Conservation (phyloP, 2,329 filamentous ascomycete species). For the Fusarium setosum region DNA sequence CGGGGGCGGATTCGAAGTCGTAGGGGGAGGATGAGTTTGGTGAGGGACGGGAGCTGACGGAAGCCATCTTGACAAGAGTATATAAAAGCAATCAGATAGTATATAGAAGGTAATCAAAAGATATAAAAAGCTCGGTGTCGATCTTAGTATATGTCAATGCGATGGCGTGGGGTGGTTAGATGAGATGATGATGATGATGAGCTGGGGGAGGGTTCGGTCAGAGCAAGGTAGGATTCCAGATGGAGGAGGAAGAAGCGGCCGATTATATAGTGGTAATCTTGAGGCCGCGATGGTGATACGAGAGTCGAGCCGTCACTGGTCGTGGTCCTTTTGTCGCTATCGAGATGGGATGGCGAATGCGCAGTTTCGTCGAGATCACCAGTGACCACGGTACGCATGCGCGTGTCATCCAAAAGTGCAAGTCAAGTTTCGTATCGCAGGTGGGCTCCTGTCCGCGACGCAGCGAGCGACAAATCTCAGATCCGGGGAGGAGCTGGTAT, state of each 20-base stretch:
- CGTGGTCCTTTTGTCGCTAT: no score
- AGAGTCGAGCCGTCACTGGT: not conserved
- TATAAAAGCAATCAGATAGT: no score
- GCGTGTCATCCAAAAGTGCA: no score
- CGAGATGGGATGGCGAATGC: no score
- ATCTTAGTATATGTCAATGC: conserved; percentile 1
- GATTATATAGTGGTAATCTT: conserved; percentile 1
- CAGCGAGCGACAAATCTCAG: conserved; percentile 5
- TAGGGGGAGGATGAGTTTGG: conserved; percentile 52
- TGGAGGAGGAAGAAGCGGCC: not conserved
- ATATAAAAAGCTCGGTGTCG: not conserved
- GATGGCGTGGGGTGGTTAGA: not conserved
- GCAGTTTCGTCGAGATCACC: not conserved
- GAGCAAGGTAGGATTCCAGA: not conserved
- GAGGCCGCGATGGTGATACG: not conserved
- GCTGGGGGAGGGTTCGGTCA: not conserved
- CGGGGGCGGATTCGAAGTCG: conserved; percentile 53
- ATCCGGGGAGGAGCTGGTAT: conserved; percentile 17
- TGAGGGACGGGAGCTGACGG: conserved; percentile 53
- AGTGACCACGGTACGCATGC: not conserved
- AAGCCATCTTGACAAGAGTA: conserved; percentile 49
- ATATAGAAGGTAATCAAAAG: not conserved
- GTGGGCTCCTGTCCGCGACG: conserved; percentile 1
- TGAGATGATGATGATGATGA: not conserved
- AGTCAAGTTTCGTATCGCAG: not conserved